Evolutionary conservation across 2,329 filamentous ascomycete genomes (phyloP).

Genomic region (Colletotrichum tamarilloi): DNA sequence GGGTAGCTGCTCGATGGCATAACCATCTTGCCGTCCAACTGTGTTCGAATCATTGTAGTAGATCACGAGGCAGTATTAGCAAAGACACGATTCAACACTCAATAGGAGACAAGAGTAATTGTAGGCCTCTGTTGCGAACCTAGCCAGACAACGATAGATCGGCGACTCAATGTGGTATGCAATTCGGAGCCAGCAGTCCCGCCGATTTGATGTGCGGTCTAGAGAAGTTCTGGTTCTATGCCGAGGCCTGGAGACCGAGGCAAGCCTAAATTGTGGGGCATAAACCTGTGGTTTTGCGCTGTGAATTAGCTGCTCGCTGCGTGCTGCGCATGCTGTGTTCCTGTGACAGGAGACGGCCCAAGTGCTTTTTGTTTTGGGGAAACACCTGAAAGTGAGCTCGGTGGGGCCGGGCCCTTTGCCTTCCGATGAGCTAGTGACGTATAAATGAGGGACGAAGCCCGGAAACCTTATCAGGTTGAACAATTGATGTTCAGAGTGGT

Average conservation of each 20-base stretch:
- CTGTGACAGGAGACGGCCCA: constrained; percentile 11
- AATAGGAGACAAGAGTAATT: too few species aligned
- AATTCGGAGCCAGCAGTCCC: constrained; percentile 5
- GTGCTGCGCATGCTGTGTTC: too few species aligned
- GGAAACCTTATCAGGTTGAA: neutral
- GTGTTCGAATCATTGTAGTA: too few species aligned
- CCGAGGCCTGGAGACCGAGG: constrained; percentile 16
- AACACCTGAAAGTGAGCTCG: constrained; percentile 16
- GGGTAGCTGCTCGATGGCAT: neutral
- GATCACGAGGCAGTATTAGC: too few species aligned
- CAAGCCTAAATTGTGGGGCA: constrained; percentile 28
- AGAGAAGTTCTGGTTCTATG: neutral
- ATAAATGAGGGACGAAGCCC: constrained; percentile 24
- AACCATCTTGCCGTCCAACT: too few species aligned
- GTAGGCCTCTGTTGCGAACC: neutral
- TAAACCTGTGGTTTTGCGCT: neutral
- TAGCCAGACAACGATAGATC: neutral
- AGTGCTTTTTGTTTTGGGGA: constrained; percentile 7
- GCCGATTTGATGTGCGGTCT: neutral
- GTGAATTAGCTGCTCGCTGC: neutral
- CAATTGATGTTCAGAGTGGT: neutral
- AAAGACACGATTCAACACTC: too few species aligned
- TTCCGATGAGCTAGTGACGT: constrained; percentile 31
- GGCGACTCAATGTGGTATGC: neutral
- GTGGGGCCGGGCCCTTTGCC: constrained; percentile 27